Evolutionary conservation across 2,329 filamentous ascomycete genomes (phyloP), one percentile per base, ranked within the genome.

Genomic region (Penicillium fuscoglaucum): DNA sequence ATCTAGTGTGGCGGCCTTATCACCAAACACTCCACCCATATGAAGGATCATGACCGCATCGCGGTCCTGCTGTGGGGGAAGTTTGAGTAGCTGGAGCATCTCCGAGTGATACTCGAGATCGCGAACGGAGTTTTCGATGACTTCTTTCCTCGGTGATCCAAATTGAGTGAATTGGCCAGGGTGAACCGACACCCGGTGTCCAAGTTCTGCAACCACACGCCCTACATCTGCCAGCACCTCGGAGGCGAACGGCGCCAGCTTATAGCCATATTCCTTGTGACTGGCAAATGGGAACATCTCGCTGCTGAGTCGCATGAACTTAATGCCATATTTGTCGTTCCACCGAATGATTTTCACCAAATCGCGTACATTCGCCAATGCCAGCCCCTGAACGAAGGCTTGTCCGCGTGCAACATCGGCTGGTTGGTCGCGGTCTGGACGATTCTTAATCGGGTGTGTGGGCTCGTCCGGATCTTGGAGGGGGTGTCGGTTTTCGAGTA

Each of bases 211-310:
- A 6, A 91, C 87, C 3, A 96, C 85, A 67, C 80, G 87, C 1
- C 93, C 93, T 8, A 85, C 90, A 64, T 93, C 88, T 2, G 84
- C 88, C 10, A 98, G 80, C 0, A 84, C 86, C 15, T 92, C 87
- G 0, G 90, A 85, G 0, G 93, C 93, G 72, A 97, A 97, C 0
- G 90, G 88, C 0, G 87, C 87, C 13, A 98, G 81, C 65, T 86
- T 89, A 74, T 98, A 98, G 0, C 93, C 93, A 64, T 96, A 89
- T 61, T 91, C 89, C 26, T 84, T 83, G 69, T 98, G 93, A 63
- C 90, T 96, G 1, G 93, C 93, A 72, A 97, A 97, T 0, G 93
- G 93, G 64, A 98, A 98, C 90, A 97, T 97, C 67, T 97, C 93
- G 55, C 91, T 96, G 66, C 91, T 96, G 21, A 98, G 80, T 1